Evolutionary conservation across 306 rosid genomes (phyloP), one percentile per base, ranked within the genome.

Genomic region (Vigna radiata): DNA sequence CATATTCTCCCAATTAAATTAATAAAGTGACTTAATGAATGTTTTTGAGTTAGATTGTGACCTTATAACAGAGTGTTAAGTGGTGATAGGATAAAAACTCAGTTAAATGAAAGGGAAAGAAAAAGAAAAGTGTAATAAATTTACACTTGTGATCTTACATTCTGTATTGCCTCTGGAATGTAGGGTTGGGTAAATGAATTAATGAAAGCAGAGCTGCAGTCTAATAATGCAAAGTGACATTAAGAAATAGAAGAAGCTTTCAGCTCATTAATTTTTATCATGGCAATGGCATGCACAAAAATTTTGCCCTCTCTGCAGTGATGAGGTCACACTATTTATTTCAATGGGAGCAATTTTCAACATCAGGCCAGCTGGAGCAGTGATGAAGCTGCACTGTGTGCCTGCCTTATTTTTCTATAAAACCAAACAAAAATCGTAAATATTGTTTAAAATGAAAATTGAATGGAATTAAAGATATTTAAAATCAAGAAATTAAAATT

Each of bases 301-400:
- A 70, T 50, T 70, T 50, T 70, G 5, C 27, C 29, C 21, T 74
- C 4, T 61, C 18, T 60, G 46, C 33, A 16, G 17, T 37, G 33
- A 74, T 29, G 7, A 60, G 46, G 33, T 9, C 47, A 16, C 36
- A 3, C 14, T 7, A 31, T 75, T 61, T 13, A 48, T 75, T 62
- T 75, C 52, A 55, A 5, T 10, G 36, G n/a, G 7, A 27, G 52
- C 55, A 39, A 14, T 56, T 27, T 56, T 37, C 64, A 55, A 33
- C 77, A 36, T 21, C 39, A 41, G 39, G 67, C n/a, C 68, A 56
- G 55, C 23, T 72, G 66, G 52, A 25, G 25, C 33, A 29, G 33
- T 29, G 33, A 29, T 29, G 33, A 29, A 29, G 27, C 0, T 41
- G 46, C 8, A 8, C 13, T 41, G 27, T 18, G 2, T 17, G 12